Percentiles rank a stretch among this genome's conserved stretches.
phyloP scores from a whole-genome alignment of 2,329 filamentous ascomycete genomes.

The Hypoxylon sp. region DNA sequence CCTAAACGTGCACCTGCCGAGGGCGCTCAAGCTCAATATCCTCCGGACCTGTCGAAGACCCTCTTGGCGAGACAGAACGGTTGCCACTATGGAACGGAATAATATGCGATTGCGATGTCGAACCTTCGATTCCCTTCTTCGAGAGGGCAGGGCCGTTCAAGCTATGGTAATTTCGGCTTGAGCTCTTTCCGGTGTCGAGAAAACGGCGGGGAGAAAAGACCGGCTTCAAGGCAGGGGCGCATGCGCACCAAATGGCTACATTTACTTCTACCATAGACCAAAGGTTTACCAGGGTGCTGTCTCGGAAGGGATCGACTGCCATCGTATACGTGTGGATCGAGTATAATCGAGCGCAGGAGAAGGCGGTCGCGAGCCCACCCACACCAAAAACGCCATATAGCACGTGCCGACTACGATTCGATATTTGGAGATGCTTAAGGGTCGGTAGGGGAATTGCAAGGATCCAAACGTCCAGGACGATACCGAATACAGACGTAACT shows the following conservation, averaged over 20 bases:
- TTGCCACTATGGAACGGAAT: constrained; percentile 15
- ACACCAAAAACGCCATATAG: constrained; percentile 62
- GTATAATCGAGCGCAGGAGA: constrained; percentile 58
- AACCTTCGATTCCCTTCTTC: constrained; percentile 37
- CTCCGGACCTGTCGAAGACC: constrained; percentile 13
- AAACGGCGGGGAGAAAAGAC: constrained; percentile 58
- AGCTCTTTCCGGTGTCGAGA: constrained; percentile 38
- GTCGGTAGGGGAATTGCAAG: constrained; percentile 62
- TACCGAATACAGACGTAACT: constrained; percentile 62
- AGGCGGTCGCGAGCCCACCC: constrained; percentile 57
- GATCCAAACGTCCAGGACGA: constrained; percentile 63
- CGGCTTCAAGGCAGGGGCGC: constrained; percentile 65
- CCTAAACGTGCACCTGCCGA: constrained; percentile 15
- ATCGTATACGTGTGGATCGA: constrained; percentile 58
- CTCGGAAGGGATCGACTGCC: constrained; percentile 56
- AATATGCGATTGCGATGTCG: constrained; percentile 42
- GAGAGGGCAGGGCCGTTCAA: constrained; percentile 25
- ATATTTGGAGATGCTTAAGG: constrained; percentile 63
- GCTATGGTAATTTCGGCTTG: constrained; percentile 42
- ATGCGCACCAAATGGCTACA: constrained; percentile 65
- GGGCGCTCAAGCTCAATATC: constrained; percentile 38
- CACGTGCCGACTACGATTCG: constrained; percentile 64
- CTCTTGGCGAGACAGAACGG: constrained; percentile 16
- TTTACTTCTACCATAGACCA: constrained; percentile 66
- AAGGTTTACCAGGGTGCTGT: constrained; percentile 57